These are phyloP conservation scores for Trifolium subterraneum DNA, from an alignment of 306 rosid genomes.

Conservation along the genomic window DNA sequence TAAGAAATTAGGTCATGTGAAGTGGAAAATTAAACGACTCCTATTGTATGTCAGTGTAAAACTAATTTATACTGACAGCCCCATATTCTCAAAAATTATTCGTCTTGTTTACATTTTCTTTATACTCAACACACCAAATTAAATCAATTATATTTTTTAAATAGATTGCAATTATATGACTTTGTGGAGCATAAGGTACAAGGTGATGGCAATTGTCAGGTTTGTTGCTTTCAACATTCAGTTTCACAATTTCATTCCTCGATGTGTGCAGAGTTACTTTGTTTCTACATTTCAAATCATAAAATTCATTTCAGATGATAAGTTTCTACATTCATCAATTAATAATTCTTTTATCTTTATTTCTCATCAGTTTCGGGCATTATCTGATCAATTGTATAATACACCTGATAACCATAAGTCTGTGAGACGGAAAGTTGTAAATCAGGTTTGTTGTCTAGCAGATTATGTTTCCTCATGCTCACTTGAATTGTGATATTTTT, in stretches of 20 bases:
- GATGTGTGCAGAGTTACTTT: constrained; percentile 12
- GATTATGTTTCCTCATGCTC: constrained; percentile 19
- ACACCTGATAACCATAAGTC: constrained; percentile 66
- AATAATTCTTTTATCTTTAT: constrained; percentile 29
- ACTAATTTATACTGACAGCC: too few relatives aligned
- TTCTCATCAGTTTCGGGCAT: constrained; percentile 73
- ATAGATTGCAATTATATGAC: constrained; percentile 75
- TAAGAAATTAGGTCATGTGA: too few relatives aligned
- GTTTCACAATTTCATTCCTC: constrained; percentile 20
- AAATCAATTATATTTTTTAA: constrained; percentile 13
- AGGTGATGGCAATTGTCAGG: constrained; percentile 98
- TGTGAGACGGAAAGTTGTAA: constrained; percentile 70
- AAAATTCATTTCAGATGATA: neutral
- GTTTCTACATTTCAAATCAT: neutral
- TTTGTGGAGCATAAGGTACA: constrained; percentile 67
- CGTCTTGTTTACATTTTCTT: constrained; percentile 37
- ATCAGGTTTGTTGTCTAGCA: constrained; percentile 62
- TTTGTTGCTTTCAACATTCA: constrained; percentile 42
- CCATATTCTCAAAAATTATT: neutral
- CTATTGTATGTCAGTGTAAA: too few relatives aligned
- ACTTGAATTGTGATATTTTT: constrained; percentile 22
- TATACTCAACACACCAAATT: constrained; percentile 35
- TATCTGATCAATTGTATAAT: constrained; percentile 76
- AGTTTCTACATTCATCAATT: constrained; percentile 32
- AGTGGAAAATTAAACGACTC: too few relatives aligned